phyloP scores from a whole-genome alignment of 805 yeast genomes.

The Saccharomycopsis sp. region DNA sequence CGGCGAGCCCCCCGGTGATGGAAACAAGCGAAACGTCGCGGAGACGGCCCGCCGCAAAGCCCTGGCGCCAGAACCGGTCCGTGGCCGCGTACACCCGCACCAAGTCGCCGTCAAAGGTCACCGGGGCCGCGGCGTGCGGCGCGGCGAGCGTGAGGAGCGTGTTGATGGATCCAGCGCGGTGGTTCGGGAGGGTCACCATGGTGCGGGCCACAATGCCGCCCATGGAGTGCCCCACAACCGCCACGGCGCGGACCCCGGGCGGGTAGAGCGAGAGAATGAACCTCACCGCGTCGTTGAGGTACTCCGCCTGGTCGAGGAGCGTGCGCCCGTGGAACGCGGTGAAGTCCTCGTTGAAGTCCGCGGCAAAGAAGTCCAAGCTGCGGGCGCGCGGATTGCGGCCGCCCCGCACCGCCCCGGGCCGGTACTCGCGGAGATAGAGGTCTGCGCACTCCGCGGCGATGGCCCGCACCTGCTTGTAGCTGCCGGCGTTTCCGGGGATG shows the following conservation, averaged over 20 bases:
- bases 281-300: slow-evolving; percentile 76
- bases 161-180: slow-evolving; percentile 62
- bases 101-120: slow-evolving; percentile 87
- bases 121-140: slow-evolving; percentile 89
- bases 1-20: slow-evolving; percentile 82
- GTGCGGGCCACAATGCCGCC: slow-evolving; percentile 93
- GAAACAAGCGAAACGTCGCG: slow-evolving; percentile 65
- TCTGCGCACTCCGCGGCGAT: slow-evolving; percentile 79
- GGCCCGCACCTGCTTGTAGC: slow-evolving; percentile 82
- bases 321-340: slow-evolving; percentile 96
- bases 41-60: slow-evolving; percentile 47
- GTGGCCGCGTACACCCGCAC: slow-evolving; percentile 64
- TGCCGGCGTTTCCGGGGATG: slow-evolving; percentile 97
- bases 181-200: slow-evolving; percentile 74
- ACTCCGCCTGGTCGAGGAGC: slow-evolving; percentile 88
- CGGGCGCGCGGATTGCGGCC: slow-evolving; percentile 26
- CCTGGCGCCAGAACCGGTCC: slow-evolving; percentile 75
- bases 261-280: slow-evolving; percentile 77
- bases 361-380: slow-evolving; percentile 78
- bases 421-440: slow-evolving; percentile 35
- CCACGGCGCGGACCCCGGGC: slow-evolving; percentile 44
- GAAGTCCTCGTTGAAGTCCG: slow-evolving; percentile 92
- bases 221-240: slow-evolving; percentile 89
- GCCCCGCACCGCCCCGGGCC: slow-evolving; percentile 12
- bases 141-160: slow-evolving; percentile 82